A percentile compares a stretch with the other conserved stretches of the same genome.
Conservation (phyloP, 345 rosid genomes). For the Populus alba region DNA sequence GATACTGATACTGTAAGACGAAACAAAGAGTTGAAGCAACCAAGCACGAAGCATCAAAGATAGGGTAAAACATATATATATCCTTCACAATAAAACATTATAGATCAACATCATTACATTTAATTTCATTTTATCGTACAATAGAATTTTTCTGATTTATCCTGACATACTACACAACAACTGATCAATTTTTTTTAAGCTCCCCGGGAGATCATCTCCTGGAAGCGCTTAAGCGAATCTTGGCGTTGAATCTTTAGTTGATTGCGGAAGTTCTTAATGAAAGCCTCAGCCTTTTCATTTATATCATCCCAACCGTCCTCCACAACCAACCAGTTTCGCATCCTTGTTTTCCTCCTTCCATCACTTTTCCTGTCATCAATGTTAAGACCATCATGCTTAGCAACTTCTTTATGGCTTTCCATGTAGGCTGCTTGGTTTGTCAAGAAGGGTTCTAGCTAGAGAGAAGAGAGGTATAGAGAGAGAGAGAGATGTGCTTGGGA, state of each 20-base stretch:
- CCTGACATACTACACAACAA: neutral
- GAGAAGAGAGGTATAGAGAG: neutral
- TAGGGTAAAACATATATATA: too few species aligned
- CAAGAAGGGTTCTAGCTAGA: neutral
- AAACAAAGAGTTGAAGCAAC: too few species aligned
- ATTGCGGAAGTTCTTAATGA: slow-evolving; percentile 34
- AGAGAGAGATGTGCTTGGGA: neutral
- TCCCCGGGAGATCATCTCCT: slow-evolving; percentile 27
- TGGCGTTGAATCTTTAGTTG: slow-evolving; percentile 33
- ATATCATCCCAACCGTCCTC: slow-evolving; percentile 26
- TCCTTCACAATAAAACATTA: neutral
- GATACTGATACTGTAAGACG: too few species aligned
- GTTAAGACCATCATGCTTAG: neutral
- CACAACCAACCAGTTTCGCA: neutral
- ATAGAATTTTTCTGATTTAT: neutral
- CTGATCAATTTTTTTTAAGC: neutral
- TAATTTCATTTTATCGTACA: neutral
- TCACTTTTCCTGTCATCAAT: neutral
- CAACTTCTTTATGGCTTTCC: neutral
- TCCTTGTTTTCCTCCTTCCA: neutral
- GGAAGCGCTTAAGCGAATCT: slow-evolving; percentile 30
- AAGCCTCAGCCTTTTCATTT: slow-evolving; percentile 27
- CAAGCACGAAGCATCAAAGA: neutral
- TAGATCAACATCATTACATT: neutral
- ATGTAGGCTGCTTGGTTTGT: neutral